Percentiles rank a stretch among this genome's conserved stretches.
Conservation (phyloP, 2,329 filamentous ascomycete genomes). For the Trichoderma citrinoviride region DNA sequence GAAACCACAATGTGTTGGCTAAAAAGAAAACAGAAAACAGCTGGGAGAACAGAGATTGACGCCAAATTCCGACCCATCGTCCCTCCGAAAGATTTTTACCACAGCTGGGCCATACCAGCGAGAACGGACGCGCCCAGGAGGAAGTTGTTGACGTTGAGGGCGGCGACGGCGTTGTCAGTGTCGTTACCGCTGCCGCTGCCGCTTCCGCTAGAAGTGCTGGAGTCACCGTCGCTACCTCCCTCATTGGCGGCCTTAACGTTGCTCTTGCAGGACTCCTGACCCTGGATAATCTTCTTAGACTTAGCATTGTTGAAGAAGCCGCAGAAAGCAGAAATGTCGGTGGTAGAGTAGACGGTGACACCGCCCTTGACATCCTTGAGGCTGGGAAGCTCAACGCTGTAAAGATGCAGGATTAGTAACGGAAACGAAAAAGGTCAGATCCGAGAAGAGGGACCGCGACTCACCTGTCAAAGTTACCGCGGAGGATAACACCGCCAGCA, state of each 20-base stretch:
- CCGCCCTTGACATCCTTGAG: slow-evolving; percentile 68
- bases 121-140: slow-evolving; percentile 47
- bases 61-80: slow-evolving; percentile 36
- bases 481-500: slow-evolving; percentile 77
- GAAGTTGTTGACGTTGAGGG: slow-evolving; percentile 46
- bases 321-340: slow-evolving; percentile 56
- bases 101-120: slow-evolving; percentile 49
- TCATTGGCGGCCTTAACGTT: slow-evolving; percentile 54
- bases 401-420: neutral
- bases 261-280: slow-evolving; percentile 47
- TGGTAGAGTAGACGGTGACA: slow-evolving; percentile 67
- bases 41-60: slow-evolving; percentile 37
- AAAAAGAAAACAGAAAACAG: slow-evolving; percentile 37
- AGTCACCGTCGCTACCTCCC: slow-evolving; percentile 36
- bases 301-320: slow-evolving; percentile 48
- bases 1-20: slow-evolving; percentile 37
- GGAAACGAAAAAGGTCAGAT: neutral
- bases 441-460: slow-evolving; percentile 38
- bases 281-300: slow-evolving; percentile 42
- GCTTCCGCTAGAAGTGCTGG: slow-evolving; percentile 30
- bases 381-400: slow-evolving; percentile 66
- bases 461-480: slow-evolving; percentile 80
- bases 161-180: slow-evolving; percentile 43
- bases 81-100: slow-evolving; percentile 42
- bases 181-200: slow-evolving; percentile 30